phyloP scores from a whole-genome alignment of 805 yeast species.

The Kluyveromyces siamensis region DNA sequence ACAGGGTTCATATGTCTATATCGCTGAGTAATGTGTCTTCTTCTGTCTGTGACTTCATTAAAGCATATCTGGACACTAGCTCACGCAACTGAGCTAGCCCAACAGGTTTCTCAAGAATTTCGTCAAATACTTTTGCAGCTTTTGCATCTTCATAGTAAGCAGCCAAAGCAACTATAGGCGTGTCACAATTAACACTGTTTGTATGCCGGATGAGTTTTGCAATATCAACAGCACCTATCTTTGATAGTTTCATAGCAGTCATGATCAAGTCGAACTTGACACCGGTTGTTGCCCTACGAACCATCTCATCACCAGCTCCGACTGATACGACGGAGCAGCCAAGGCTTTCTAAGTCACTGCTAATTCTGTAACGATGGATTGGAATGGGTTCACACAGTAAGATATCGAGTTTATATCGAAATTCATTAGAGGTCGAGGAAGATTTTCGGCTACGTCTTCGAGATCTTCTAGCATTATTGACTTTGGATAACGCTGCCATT shows the following conservation, averaged over 20 bases:
- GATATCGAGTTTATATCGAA: conserved; percentile 44
- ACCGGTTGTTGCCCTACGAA: conserved; percentile 72
- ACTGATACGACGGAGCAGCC: conserved; percentile 80
- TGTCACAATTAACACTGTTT: conserved; percentile 61
- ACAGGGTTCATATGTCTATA: conserved; percentile 9
- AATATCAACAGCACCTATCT: conserved; percentile 65
- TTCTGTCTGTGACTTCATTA: conserved; percentile 24
- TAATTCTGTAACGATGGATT: conserved; percentile 59
- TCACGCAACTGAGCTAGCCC: conserved; percentile 17
- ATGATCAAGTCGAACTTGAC: conserved; percentile 78
- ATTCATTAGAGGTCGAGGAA: conserved; percentile 12
- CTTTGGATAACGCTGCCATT: conserved; percentile 20
- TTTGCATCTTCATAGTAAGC: conserved; percentile 61
- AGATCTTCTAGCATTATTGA: conserved; percentile 16
- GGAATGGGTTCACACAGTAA: conserved; percentile 84
- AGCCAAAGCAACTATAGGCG: conserved; percentile 72
- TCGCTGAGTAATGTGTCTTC: conserved; percentile 28
- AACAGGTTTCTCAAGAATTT: conserved; percentile 67
- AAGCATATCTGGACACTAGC: conserved; percentile 23
- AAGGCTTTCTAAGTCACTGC: conserved; percentile 50
- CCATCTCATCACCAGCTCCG: conserved; percentile 71
- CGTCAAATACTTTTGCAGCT: conserved; percentile 46
- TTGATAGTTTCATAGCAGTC: conserved; percentile 61
- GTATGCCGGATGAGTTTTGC: conserved; percentile 70
- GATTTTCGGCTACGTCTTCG: conserved; percentile 24